Conservation (phyloP, 2,329 filamentous ascomycete species). For the Stachybotrys chartarum region DNA sequence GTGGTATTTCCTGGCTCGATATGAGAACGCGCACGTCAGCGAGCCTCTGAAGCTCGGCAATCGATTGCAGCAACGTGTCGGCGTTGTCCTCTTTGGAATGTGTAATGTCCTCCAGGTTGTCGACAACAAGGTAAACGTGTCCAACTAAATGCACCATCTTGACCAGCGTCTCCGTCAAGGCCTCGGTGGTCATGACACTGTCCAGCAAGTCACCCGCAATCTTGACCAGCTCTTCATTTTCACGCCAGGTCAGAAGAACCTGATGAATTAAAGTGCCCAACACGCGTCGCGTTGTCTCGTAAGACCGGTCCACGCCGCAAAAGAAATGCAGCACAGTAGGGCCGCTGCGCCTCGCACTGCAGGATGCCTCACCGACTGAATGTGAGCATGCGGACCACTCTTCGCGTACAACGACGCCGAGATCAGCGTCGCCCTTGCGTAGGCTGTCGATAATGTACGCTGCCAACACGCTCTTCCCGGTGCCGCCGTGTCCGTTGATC, state of each 20-base stretch:
- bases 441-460: background rate
- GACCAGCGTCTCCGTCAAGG: background rate
- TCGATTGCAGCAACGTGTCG: background rate
- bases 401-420: background rate
- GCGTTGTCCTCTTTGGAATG: background rate
- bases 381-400: background rate
- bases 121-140: background rate
- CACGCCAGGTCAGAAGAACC: background rate
- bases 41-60: background rate
- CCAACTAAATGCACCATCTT: background rate
- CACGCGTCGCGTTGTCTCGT: background rate
- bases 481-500: constrained; percentile 1
- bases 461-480: constrained; percentile 1
- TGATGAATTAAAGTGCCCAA: background rate
- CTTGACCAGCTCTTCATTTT: background rate
- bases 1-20: background rate
- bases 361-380: background rate
- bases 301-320: background rate
- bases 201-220: background rate
- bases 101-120: constrained; percentile 1
- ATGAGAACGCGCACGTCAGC: background rate
- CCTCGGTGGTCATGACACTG: background rate
- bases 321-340: constrained; percentile 1
- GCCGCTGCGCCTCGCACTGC: background rate
- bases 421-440: background rate